Conservation (phyloP, 495 filamentous ascomycete species). For the Penicillium daleae region DNA sequence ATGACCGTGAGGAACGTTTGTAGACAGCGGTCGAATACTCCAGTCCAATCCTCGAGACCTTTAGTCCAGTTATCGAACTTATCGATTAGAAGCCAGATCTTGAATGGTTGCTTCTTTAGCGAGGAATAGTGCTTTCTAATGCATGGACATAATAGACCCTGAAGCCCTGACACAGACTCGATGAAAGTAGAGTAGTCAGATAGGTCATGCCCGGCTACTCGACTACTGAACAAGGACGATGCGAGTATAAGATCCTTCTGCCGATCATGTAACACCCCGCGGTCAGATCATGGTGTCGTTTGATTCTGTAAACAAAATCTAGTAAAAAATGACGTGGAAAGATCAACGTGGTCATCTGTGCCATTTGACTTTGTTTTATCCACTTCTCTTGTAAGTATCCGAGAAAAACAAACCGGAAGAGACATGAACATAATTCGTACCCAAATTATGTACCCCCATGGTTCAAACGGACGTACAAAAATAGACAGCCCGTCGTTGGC, state of each 20-base stretch:
- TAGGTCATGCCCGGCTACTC: not conserved
- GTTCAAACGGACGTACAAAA: constrained; percentile 17
- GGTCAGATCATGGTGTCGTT: not conserved
- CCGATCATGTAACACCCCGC: constrained; percentile 6
- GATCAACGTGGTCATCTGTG: not conserved
- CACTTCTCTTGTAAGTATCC: not conserved
- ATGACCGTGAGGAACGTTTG: too few species aligned
- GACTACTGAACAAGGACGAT: not conserved
- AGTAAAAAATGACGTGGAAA: not conserved
- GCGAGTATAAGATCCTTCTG: not conserved
- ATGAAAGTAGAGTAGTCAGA: not conserved
- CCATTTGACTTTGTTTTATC: not conserved
- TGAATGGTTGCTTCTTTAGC: too few species aligned
- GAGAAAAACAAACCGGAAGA: not conserved
- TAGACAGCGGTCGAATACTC: too few species aligned
- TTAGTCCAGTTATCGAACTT: too few species aligned
- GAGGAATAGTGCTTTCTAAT: too few species aligned
- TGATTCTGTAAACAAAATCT: not conserved
- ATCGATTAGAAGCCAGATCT: too few species aligned
- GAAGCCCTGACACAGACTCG: too few species aligned
- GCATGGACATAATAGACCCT: too few species aligned
- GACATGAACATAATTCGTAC: constrained; percentile 1
- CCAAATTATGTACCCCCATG: constrained; percentile 5
- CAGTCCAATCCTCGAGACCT: too few species aligned
- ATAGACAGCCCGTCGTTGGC: constrained; percentile 21